Conservation (phyloP, 1,139 yeast species). For the Scheffersomyces parashehatae region DNA sequence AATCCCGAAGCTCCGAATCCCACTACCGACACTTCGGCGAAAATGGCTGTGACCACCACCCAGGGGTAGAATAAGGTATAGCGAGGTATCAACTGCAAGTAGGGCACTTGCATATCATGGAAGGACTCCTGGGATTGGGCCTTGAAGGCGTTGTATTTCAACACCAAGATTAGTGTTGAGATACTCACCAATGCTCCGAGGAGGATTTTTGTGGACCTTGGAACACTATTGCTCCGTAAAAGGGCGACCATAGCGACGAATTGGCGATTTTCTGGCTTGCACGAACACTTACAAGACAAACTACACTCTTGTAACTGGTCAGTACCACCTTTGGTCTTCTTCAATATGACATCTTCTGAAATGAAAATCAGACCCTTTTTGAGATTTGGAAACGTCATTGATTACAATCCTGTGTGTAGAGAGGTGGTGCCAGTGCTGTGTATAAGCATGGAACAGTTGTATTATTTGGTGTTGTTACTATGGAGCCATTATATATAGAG, state of each 20-base stretch:
- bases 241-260: background rate
- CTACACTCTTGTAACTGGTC: too few relatives aligned
- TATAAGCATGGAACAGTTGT: too few relatives aligned
- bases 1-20: slow-evolving; percentile 50
- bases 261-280: background rate
- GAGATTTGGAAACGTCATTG: too few relatives aligned
- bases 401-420: too few relatives aligned
- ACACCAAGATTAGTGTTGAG: slow-evolving; percentile 26
- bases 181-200: slow-evolving; percentile 24
- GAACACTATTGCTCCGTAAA: slow-evolving; percentile 6
- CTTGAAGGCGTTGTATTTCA: slow-evolving; percentile 24
- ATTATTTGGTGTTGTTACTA: too few relatives aligned
- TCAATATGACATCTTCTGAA: too few relatives aligned
- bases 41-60: slow-evolving; percentile 71
- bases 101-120: slow-evolving; percentile 53
- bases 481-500: too few relatives aligned
- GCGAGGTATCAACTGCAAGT: slow-evolving; percentile 70
- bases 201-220: slow-evolving; percentile 31
- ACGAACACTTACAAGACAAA: too few relatives aligned
- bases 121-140: slow-evolving; percentile 13
- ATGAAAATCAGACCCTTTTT: too few relatives aligned
- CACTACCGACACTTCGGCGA: slow-evolving; percentile 63
- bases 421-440: too few relatives aligned
- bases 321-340: too few relatives aligned
- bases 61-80: slow-evolving; percentile 66